Conservation (phyloP, 2,329 filamentous ascomycete genomes). For the Curvularia lunata region DNA sequence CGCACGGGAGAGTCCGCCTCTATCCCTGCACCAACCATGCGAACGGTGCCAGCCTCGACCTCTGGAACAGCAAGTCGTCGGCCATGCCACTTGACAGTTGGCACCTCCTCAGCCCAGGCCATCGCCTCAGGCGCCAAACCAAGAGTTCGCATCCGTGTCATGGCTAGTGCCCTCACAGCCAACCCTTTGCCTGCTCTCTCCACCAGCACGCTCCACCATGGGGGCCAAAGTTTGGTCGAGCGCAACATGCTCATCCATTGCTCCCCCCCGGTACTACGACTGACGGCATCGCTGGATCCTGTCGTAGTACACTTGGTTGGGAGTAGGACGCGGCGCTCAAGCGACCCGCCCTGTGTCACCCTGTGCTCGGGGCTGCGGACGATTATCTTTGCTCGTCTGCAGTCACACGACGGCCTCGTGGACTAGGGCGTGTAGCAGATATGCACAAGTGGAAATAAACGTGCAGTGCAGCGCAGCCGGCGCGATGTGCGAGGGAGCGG, state of each 20-base stretch:
- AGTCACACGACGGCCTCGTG: slow-evolving; percentile 47
- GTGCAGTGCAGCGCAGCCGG: slow-evolving; percentile 51
- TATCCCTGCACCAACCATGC: slow-evolving; percentile 40
- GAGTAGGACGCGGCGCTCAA: slow-evolving; percentile 30
- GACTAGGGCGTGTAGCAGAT: slow-evolving; percentile 36
- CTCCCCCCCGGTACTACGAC: slow-evolving; percentile 36
- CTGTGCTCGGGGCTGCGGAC: slow-evolving; percentile 21
- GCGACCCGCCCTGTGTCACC: slow-evolving; percentile 37
- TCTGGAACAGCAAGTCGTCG: slow-evolving; percentile 12
- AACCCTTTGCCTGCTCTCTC: slow-evolving; percentile 9
- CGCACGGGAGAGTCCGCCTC: slow-evolving; percentile 32
- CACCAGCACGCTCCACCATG: slow-evolving; percentile 29
- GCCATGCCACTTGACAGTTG: slow-evolving; percentile 38
- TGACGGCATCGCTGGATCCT: slow-evolving; percentile 31
- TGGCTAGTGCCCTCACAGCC: slow-evolving; percentile 19
- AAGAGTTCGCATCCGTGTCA: slow-evolving; percentile 45
- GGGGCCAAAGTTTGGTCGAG: slow-evolving; percentile 28
- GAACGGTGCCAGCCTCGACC: slow-evolving; percentile 43
- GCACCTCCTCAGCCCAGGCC: slow-evolving; percentile 22
- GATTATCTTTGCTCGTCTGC: slow-evolving; percentile 17
- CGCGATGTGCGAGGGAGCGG: slow-evolving; percentile 48
- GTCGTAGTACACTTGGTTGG: slow-evolving; percentile 21
- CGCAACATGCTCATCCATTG: slow-evolving; percentile 22
- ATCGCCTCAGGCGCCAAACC: slow-evolving; percentile 46
- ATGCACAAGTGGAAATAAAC: slow-evolving; percentile 51